Evolutionary conservation across 108 stramenopile genomes (phyloP).

Genomic region (Bacterosira constricta): DNA sequence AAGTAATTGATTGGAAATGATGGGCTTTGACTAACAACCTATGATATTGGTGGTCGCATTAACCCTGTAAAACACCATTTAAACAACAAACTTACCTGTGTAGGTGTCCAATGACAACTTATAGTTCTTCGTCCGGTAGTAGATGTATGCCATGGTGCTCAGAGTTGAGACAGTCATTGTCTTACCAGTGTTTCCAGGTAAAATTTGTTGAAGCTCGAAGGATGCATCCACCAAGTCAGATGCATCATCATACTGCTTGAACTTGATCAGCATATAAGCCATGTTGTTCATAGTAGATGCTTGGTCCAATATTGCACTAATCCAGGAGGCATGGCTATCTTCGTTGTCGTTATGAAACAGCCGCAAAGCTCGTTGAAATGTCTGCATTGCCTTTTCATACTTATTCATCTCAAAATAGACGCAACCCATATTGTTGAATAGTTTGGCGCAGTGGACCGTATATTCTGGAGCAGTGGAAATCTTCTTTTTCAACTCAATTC

Average conservation of each 20-base stretch:
- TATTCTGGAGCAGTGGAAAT: conserved; percentile 31
- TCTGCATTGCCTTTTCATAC: conserved; percentile 53
- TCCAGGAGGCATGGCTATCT: conserved; percentile 38
- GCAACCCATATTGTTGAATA: conserved; percentile 51
- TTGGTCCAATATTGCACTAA: conserved; percentile 42
- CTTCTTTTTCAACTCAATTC: conserved; percentile 36
- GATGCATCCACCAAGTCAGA: conserved; percentile 52
- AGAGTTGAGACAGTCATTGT: conserved; percentile 39
- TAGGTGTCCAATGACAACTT: conserved; percentile 41
- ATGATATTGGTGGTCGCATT: too few relatives aligned
- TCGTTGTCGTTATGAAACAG: conserved; percentile 40
- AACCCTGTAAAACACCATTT: background rate
- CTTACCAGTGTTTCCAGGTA: conserved; percentile 22
- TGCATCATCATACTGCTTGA: conserved; percentile 47
- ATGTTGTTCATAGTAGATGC: conserved; percentile 54
- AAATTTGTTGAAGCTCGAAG: conserved; percentile 48
- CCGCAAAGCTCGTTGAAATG: conserved; percentile 44
- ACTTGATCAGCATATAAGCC: conserved; percentile 49
- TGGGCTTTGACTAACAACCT: too few relatives aligned
- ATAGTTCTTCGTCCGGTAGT: conserved; percentile 42
- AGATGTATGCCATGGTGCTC: conserved; percentile 53
- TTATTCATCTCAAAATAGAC: conserved; percentile 52
- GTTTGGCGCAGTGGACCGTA: conserved; percentile 40
- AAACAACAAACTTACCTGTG: conserved; percentile 5
- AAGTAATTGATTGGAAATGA: too few relatives aligned